Base-by-base conservation (phyloP, 1,284 basidiomycete species). In the Heterobasidion annosum region DNA sequence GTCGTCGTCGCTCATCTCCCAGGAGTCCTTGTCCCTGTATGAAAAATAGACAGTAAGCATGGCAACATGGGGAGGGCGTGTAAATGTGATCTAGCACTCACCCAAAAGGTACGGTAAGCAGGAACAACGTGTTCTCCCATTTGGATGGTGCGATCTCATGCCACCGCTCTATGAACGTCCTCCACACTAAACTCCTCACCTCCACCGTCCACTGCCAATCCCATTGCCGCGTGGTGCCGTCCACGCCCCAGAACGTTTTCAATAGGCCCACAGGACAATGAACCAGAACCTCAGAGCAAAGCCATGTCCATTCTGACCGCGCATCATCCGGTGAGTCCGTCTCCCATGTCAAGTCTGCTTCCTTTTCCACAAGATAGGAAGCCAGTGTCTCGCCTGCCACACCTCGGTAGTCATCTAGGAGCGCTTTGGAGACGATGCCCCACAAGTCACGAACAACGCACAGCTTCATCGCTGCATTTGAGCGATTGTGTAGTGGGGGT, bases 91-190 rank as follows among this genome's bases (percentile, higher is more conserved):
- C 19, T n/a, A 47, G 58, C 8, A 73, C 78, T 65, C 63, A 83
- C 78, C 71, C 67, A 62, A 88, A 88, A 4, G 87, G 87, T 51
- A 80, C 70, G 34, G 73, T 72, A 48, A 89, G 74, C 10, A 88
- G 68, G 16, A 76, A 63, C n/a, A 77, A 66, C 10, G 75, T 75
- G 13, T 74, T 73, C 57, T 83, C 80, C 80, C 79, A 87, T 15
- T 65, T 67, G 1, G 62, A 63, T 34, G 62, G 58, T 7, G 61
- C 61, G 53, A 75, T 69, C 5, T 66, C 67, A 50, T 63, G 67
- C 83, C 85, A 88, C 16, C 70, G 70, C 54, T 78, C 70, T 19
- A 75, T 68, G 61, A 82, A 81, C 37, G 67, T 68, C 25, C 70
- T 66, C 85, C 85, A 88, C 12, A 83, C 74, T 1, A 70, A 55